Conservation (phyloP, 129 eudicot species). For the Arctium minus region DNA sequence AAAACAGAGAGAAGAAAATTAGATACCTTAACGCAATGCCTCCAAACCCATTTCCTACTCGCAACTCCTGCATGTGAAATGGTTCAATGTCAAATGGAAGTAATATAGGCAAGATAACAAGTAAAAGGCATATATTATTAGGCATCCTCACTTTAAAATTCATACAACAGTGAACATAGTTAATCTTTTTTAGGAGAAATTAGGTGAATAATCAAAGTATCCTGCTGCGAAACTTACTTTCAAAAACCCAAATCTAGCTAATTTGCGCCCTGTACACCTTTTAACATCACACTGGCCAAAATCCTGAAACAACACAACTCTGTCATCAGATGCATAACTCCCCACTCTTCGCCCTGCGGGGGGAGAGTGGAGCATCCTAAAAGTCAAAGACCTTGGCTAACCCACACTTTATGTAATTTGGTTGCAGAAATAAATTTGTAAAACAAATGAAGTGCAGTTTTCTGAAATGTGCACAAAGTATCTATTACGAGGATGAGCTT, state of each 20-base stretch:
- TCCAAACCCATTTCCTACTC: constrained; percentile 89
- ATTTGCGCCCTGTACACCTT: constrained; percentile 98
- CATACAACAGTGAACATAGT: neutral
- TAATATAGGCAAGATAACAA: neutral
- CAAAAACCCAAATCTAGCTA: constrained; percentile 77
- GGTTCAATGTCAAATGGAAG: constrained; percentile 6
- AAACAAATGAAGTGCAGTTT: neutral
- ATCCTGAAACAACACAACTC: constrained; percentile 53
- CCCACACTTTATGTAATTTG: neutral
- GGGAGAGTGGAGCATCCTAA: neutral
- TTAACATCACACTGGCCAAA: constrained; percentile 98
- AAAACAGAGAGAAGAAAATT: neutral
- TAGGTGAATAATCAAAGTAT: neutral
- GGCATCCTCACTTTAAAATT: neutral
- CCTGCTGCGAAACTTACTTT: constrained; percentile 51
- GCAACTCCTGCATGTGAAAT: constrained; percentile 65
- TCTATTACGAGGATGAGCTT: neutral
- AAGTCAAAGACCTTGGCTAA: neutral
- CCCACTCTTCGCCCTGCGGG: neutral
- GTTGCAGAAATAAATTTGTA: neutral
- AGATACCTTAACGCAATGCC: constrained; percentile 80
- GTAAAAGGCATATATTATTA: neutral
- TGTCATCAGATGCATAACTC: neutral
- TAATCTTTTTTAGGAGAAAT: neutral
- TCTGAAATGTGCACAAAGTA: neutral